Percentiles rank a stretch among this genome's conserved stretches.
These are phyloP conservation scores for Lathyrus tuberosus DNA, from an alignment of 306 rosid genomes.

Conservation along the genomic window DNA sequence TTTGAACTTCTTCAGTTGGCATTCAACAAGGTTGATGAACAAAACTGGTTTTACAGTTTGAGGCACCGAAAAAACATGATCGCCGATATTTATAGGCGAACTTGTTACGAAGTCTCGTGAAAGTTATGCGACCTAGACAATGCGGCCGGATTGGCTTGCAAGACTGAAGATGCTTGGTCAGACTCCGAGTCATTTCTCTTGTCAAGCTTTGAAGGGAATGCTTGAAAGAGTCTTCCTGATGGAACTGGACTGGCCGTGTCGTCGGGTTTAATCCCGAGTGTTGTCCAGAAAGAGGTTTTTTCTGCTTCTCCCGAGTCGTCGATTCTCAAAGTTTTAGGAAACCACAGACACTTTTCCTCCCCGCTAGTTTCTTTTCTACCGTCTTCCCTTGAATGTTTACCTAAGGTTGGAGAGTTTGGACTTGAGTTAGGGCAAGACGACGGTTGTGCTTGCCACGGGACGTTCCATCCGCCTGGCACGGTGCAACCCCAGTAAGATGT, in stretches of 20 bases:
- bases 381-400: constrained; percentile 80
- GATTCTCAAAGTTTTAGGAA: constrained; percentile 66
- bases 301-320: constrained; percentile 67
- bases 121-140: constrained; percentile 76
- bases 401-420: constrained; percentile 54
- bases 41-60: constrained; percentile 27
- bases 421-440: constrained; percentile 46
- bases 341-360: constrained; percentile 53
- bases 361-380: constrained; percentile 38
- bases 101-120: constrained; percentile 54
- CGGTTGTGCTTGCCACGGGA: constrained; percentile 48
- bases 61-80: constrained; percentile 21
- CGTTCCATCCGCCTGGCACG: constrained; percentile 55
- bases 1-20: constrained; percentile 31
- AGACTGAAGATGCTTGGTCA: constrained; percentile 43
- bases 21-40: constrained; percentile 29
- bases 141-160: constrained; percentile 90
- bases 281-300: constrained; percentile 63
- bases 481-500: constrained; percentile 71
- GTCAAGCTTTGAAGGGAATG: constrained; percentile 54
- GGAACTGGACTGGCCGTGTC: constrained; percentile 47
- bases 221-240: constrained; percentile 51
- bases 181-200: constrained; percentile 39
- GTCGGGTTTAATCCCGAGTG: constrained; percentile 57
- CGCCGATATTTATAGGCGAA: constrained; percentile 9